Evolutionary conservation across 768 basidiomycete species (phyloP), one percentile per base, ranked within the genome.

Genomic region (Leccinum broughii): DNA sequence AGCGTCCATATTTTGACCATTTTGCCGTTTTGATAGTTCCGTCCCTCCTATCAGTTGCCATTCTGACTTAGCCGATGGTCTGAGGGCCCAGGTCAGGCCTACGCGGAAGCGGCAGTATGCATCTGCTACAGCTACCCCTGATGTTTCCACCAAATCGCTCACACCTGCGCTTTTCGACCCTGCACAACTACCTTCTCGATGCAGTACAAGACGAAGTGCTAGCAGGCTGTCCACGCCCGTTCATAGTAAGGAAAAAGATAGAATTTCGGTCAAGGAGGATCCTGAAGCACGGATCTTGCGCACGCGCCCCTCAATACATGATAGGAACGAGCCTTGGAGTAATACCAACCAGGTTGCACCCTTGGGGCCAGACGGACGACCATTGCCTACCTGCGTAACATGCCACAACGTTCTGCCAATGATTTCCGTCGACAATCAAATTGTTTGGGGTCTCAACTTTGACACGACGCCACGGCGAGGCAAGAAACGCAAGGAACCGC

Each of bases 361-460:
- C 4, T 73, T 80, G 62, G 89, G 86, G 32, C 76, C 82, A 54
- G 87, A 89, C 68, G 89, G 89, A 28, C 85, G 84, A 68, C 81
- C 80, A 17, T 73, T 90, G 32, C 90, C 90, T 52, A 83, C 76
- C n/a, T 92, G 90, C 63, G 75, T 79, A 68, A 92, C 87, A 26
- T 92, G 90, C 72, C 77, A 75, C 55, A 90, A 85, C 68, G 77
- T 91, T 55, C 71, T 92, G 64, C 90, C 90, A 3, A 81, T 92
- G 60, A 92, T 92, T 65, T 83, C 86, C 54, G 86, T 91, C 28
- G 88, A 90, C 72, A 83, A 82, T 46, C 79, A 86, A 71, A 83
- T 91, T 24, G 87, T 91, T 37, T 91, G 89, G 88, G 90, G 89
- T 22, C 76, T 87, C 46, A 79, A 77, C 46, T 61, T 81, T 22